Evolutionary conservation across 2,329 filamentous ascomycete species (phyloP).

Genomic region (Huntiella abstrusa): DNA sequence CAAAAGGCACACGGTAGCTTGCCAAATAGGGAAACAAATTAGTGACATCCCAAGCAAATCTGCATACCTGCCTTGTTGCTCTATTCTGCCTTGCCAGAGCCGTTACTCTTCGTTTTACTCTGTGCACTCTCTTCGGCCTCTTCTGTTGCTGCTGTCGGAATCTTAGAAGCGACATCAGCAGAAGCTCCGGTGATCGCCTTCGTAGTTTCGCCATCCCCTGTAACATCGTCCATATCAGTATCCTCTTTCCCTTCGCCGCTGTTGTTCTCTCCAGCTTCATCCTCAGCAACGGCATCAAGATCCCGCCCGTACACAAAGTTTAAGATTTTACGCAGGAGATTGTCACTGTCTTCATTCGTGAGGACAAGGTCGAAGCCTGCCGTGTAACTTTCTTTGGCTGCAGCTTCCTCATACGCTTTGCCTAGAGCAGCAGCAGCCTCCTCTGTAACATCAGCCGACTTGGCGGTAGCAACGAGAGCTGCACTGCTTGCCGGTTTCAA

Average conservation of each 20-base stretch:
- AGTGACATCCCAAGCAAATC: not conserved
- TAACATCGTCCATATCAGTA: slow-evolving; percentile 6
- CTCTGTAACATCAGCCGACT: slow-evolving; percentile 1
- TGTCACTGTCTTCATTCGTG: slow-evolving; percentile 15
- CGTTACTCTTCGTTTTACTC: not conserved
- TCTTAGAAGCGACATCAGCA: not conserved
- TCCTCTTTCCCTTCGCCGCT: not conserved
- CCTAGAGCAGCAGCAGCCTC: slow-evolving; percentile 2
- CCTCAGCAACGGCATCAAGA: not conserved
- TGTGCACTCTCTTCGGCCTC: not conserved
- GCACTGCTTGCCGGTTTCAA: slow-evolving; percentile 23
- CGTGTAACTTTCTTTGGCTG: slow-evolving; percentile 13
- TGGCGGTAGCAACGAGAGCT: slow-evolving; percentile 1
- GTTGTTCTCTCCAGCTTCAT: not conserved
- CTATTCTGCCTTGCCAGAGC: not conserved
- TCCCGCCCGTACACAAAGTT: slow-evolving; percentile 16
- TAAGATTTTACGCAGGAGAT: slow-evolving; percentile 14
- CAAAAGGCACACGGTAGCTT: not conserved
- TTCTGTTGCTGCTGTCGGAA: not conserved
- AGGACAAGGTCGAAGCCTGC: slow-evolving; percentile 12
- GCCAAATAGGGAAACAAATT: slow-evolving; percentile 1
- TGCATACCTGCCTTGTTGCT: not conserved
- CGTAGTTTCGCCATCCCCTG: not conserved
- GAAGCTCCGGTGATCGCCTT: not conserved
- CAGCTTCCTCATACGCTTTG: slow-evolving; percentile 11